Conservation (phyloP, 257 asterid species). For the Gentiana straminea region DNA sequence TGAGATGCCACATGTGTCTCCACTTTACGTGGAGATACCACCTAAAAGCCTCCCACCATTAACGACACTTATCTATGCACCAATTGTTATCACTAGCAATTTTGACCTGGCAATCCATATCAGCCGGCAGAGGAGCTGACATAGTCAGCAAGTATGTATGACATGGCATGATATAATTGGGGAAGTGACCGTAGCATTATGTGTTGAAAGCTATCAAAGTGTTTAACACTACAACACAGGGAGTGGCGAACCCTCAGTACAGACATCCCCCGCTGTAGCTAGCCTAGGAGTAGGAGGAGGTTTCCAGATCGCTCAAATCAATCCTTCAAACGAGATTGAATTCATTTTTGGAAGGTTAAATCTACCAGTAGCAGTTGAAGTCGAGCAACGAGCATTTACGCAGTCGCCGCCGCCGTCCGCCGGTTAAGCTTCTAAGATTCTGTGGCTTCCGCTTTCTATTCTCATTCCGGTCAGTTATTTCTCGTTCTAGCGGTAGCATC, state of each 20-base stretch:
- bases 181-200: background rate
- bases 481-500: background rate
- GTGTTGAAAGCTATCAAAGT: too few relatives aligned
- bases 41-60: too few relatives aligned
- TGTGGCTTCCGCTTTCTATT: background rate
- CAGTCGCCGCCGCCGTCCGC: too few relatives aligned
- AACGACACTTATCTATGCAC: too few relatives aligned
- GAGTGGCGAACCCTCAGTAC: background rate
- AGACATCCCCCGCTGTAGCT: background rate
- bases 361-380: background rate
- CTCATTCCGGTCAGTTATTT: background rate
- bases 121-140: background rate
- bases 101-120: background rate
- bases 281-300: background rate
- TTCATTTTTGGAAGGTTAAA: background rate
- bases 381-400: too few relatives aligned
- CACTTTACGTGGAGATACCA: too few relatives aligned
- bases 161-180: conserved; percentile 5
- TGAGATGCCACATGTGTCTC: too few relatives aligned
- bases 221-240: background rate
- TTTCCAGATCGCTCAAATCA: too few relatives aligned
- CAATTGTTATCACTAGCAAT: too few relatives aligned
- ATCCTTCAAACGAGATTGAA: background rate
- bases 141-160: background rate
- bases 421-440: background rate